Conservation (phyloP, 345 rosid genomes). For the Arabidopsis arenosa region DNA sequence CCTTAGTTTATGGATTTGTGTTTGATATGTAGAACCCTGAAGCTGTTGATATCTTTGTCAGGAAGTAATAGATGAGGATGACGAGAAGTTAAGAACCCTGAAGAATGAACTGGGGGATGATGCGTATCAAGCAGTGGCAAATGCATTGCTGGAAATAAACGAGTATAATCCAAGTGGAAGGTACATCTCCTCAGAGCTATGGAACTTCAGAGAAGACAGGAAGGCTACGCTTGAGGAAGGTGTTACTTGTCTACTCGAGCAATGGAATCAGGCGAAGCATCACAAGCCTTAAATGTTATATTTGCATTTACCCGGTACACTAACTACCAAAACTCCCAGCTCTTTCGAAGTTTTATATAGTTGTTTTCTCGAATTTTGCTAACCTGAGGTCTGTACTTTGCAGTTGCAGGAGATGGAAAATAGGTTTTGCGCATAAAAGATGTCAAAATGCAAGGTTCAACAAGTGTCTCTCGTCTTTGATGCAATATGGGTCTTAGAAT, state of each 20-base stretch:
- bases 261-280: constrained; percentile 55
- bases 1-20: constrained; percentile 15
- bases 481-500: constrained; percentile 8
- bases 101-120: constrained; percentile 63
- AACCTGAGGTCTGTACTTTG: constrained; percentile 13
- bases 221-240: constrained; percentile 77
- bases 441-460: constrained; percentile 7
- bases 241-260: constrained; percentile 55
- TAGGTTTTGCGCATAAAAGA: not conserved
- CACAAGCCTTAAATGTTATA: constrained; percentile 43
- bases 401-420: constrained; percentile 20
- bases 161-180: constrained; percentile 96
- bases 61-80: constrained; percentile 71
- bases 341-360: not conserved
- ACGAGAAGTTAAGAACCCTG: constrained; percentile 68
- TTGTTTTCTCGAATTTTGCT: not conserved
- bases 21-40: constrained; percentile 27
- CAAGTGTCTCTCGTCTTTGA: not conserved
- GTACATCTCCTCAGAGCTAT: constrained; percentile 75
- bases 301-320: constrained; percentile 8
- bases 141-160: constrained; percentile 74
- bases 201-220: constrained; percentile 73
- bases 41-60: constrained; percentile 42
- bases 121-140: constrained; percentile 62
- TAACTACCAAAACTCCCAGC: constrained; percentile 12